Conservation (phyloP, 768 basidiomycete species). For the Infundibulicybe gibba region DNA sequence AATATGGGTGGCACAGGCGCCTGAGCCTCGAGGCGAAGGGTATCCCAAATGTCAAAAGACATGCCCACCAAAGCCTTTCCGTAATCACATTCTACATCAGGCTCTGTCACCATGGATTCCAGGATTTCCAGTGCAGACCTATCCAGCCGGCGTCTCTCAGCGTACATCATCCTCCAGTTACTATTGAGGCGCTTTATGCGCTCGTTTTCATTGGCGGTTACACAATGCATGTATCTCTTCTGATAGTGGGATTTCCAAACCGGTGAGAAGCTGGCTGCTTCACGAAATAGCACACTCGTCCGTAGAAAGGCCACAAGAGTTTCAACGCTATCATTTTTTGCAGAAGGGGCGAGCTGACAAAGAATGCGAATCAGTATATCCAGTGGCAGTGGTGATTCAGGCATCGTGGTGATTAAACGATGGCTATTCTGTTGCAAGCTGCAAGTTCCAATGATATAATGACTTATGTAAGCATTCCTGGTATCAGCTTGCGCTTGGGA, state of each 20-base stretch:
- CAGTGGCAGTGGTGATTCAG: slow-evolving; percentile 16
- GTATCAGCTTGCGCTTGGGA: too few species aligned
- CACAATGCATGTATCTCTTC: slow-evolving; percentile 41
- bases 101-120: slow-evolving; percentile 32
- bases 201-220: slow-evolving; percentile 28
- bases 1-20: slow-evolving; percentile 27
- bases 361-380: slow-evolving; percentile 25
- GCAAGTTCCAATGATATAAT: too few species aligned
- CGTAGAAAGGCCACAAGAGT: slow-evolving; percentile 38
- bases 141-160: slow-evolving; percentile 41
- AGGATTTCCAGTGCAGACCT: slow-evolving; percentile 33
- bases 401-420: slow-evolving; percentile 6
- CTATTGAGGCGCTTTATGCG: slow-evolving; percentile 22
- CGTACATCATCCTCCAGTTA: slow-evolving; percentile 47
- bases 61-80: slow-evolving; percentile 36
- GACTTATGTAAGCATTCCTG: too few species aligned
- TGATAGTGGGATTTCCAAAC: slow-evolving; percentile 56
- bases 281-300: slow-evolving; percentile 33
- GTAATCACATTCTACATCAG: slow-evolving; percentile 31
- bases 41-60: slow-evolving; percentile 57
- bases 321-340: slow-evolving; percentile 15
- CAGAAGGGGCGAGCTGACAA: slow-evolving; percentile 12
- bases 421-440: too few species aligned
- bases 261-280: slow-evolving; percentile 34
- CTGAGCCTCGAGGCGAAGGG: slow-evolving; percentile 34